Evolutionary conservation across 768 basidiomycete genomes (phyloP).

Genomic region (Lentinula boryana): DNA sequence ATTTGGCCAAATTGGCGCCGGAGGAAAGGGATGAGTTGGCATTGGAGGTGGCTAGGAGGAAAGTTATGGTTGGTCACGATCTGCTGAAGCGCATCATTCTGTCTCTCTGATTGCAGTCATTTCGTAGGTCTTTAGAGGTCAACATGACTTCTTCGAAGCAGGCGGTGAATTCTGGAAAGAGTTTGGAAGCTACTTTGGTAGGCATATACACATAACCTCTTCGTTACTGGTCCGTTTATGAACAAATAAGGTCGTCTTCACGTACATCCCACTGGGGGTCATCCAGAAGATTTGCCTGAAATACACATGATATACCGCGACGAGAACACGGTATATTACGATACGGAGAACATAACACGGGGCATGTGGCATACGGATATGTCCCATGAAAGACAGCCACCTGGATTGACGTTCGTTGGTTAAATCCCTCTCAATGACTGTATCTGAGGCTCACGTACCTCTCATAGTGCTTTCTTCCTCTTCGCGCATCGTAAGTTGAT

Average conservation of each 20-base stretch:
- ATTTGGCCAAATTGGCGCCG: slow-evolving; percentile 37
- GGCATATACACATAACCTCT: slow-evolving; percentile 11
- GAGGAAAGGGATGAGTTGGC: slow-evolving; percentile 47
- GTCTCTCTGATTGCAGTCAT: neutral
- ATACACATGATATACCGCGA: slow-evolving; percentile 61
- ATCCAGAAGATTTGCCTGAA: slow-evolving; percentile 46
- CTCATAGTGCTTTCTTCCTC: slow-evolving; percentile 51
- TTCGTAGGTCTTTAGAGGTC: slow-evolving; percentile 44
- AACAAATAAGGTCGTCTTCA: slow-evolving; percentile 30
- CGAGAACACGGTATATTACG: slow-evolving; percentile 41
- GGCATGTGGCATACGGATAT: slow-evolving; percentile 41
- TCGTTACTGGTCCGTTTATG: neutral
- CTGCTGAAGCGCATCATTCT: neutral
- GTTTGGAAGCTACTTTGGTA: slow-evolving; percentile 45
- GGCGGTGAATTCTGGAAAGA: slow-evolving; percentile 40
- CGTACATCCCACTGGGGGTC: slow-evolving; percentile 55
- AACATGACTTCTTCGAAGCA: slow-evolving; percentile 47
- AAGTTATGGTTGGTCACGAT: slow-evolving; percentile 6
- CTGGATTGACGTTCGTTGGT: slow-evolving; percentile 54
- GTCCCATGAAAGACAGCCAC: slow-evolving; percentile 54
- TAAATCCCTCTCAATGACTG: neutral
- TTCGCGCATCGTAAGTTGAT: slow-evolving; percentile 19
- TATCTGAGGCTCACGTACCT: slow-evolving; percentile 31
- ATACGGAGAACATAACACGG: slow-evolving; percentile 33
- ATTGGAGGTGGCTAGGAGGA: slow-evolving; percentile 28